Percentiles rank a stretch among this genome's conserved stretches.
phyloP scores from a whole-genome alignment of 1,139 yeast genomes.

The Nakaseomyces uthaithaninus region DNA sequence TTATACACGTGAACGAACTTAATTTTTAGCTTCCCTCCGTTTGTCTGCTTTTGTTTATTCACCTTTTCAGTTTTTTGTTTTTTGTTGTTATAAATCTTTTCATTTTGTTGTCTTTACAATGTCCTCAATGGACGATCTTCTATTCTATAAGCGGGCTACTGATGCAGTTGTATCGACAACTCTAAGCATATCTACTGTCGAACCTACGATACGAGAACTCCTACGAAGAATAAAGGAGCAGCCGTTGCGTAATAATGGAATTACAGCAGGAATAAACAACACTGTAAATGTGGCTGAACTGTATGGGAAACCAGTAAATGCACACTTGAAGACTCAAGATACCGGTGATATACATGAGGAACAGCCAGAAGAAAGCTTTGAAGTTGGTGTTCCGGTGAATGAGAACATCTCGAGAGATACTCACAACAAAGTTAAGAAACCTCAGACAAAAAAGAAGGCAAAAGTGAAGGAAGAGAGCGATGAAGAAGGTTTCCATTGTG shows the following conservation, averaged over 20 bases:
- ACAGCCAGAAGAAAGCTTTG: not conserved
- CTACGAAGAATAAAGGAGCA: slow-evolving; percentile 22
- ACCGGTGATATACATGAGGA: not conserved
- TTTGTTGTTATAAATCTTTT: no score
- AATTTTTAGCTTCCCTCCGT: no score
- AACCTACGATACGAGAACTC: slow-evolving; percentile 28
- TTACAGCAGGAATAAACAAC: not conserved
- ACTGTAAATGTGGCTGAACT: slow-evolving; percentile 1
- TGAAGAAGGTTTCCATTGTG: slow-evolving; percentile 15
- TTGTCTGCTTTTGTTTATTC: no score
- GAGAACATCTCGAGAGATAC: not conserved
- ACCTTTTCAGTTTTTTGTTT: no score
- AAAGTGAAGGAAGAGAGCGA: not conserved
- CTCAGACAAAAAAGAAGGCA: not conserved
- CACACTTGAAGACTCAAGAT: not conserved
- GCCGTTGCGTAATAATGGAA: slow-evolving; percentile 3
- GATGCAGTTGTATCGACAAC: slow-evolving; percentile 29
- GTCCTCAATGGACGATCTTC: slow-evolving; percentile 21
- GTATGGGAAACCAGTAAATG: slow-evolving; percentile 1
- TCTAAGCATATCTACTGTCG: slow-evolving; percentile 20
- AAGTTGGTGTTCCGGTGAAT: not conserved
- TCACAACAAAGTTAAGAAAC: slow-evolving; percentile 2
- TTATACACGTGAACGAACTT: no score
- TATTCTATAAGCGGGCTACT: slow-evolving; percentile 28
- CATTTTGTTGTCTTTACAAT: no score